A percentile compares a stretch with the other conserved stretches of the same genome.
These are phyloP conservation scores for Pyrus bretschneideri DNA, from an alignment of 306 rosid species.

Conservation along the genomic window DNA sequence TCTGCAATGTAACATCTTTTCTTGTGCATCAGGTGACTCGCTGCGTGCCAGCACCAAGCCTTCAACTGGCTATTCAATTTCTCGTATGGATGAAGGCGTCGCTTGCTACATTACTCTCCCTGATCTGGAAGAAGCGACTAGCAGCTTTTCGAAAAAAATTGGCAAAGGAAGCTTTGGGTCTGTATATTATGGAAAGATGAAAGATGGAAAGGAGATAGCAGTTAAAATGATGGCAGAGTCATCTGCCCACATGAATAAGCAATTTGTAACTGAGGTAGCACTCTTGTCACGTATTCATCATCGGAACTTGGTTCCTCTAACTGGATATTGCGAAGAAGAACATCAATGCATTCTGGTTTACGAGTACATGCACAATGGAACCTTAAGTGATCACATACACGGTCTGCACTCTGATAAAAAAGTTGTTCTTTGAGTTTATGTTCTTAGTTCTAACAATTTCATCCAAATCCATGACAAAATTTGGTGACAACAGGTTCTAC, in stretches of 20 bases:
- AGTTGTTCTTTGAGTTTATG: neutral
- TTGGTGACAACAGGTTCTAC: constrained; percentile 50
- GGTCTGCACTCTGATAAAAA: constrained; percentile 37
- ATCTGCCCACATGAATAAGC: constrained; percentile 68
- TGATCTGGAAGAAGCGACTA: constrained; percentile 75
- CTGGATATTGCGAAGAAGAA: constrained; percentile 94
- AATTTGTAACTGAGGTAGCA: constrained; percentile 90
- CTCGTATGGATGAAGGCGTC: constrained; percentile 67
- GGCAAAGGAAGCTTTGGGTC: constrained; percentile 97
- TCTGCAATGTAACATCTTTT: constrained; percentile 16
- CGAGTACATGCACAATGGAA: constrained; percentile 96
- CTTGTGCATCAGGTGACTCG: constrained; percentile 48
- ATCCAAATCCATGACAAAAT: neutral
- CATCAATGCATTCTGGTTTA: constrained; percentile 77
- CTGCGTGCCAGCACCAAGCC: constrained; percentile 50
- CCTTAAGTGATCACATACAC: constrained; percentile 77
- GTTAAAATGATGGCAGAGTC: constrained; percentile 88
- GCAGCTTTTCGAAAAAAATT: constrained; percentile 60
- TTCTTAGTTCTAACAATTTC: constrained; percentile 2
- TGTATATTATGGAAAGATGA: constrained; percentile 90
- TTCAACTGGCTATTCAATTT: constrained; percentile 49
- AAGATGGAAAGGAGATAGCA: constrained; percentile 96
- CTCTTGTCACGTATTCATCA: constrained; percentile 95
- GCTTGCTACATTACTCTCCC: constrained; percentile 67
- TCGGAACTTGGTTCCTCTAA: constrained; percentile 92